Evolutionary conservation across 805 yeast genomes (phyloP).

Genomic region (Wickerhamomyces hampshirensis): DNA sequence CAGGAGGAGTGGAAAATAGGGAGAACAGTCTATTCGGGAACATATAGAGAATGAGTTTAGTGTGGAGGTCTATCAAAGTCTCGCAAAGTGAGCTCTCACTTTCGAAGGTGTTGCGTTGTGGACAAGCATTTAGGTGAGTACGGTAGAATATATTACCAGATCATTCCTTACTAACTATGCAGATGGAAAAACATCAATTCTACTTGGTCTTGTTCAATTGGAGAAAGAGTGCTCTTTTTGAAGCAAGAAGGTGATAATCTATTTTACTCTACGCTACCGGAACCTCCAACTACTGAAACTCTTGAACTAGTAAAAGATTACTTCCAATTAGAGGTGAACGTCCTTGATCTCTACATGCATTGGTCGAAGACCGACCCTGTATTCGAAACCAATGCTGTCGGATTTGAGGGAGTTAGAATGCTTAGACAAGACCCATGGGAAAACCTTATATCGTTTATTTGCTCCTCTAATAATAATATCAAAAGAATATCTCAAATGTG

Average conservation of each 20-base stretch:
- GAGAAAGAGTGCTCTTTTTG: conserved; percentile 58
- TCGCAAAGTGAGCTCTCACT: conserved; percentile 47
- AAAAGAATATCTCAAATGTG: conserved; percentile 93
- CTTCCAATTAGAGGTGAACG: conserved; percentile 58
- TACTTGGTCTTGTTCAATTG: conserved; percentile 62
- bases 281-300: conserved; percentile 24
- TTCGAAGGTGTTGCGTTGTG: conserved; percentile 68
- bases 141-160: too few relatives aligned
- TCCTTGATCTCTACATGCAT: conserved; percentile 46
- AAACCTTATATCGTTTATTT: conserved; percentile 80
- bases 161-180: conserved; percentile 1
- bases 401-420: conserved; percentile 71
- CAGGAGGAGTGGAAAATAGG: too few relatives aligned
- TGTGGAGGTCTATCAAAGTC: conserved; percentile 8
- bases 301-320: conserved; percentile 55
- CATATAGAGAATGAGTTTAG: too few relatives aligned
- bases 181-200: conserved; percentile 64
- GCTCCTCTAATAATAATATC: conserved; percentile 94
- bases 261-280: conserved; percentile 45
- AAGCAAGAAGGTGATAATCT: conserved; percentile 50
- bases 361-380: conserved; percentile 59
- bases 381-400: conserved; percentile 33
- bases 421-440: conserved; percentile 98
- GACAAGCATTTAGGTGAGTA: conserved; percentile 63
- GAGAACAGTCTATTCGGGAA: too few relatives aligned